phyloP scores from a whole-genome alignment of 768 basidiomycete genomes.

The Podaxis pistillaris region DNA sequence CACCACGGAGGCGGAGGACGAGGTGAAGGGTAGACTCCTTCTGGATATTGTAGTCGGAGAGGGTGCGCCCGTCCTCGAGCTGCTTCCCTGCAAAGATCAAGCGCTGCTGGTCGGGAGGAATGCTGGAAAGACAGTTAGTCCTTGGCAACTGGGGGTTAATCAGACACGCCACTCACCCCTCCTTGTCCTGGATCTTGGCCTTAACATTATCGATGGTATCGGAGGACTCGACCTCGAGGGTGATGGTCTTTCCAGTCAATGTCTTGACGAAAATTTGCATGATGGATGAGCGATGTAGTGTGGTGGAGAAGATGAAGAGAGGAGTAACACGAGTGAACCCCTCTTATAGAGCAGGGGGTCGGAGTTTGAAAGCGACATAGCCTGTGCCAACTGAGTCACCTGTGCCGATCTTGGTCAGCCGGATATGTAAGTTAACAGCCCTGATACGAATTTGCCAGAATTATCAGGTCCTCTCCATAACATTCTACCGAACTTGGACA shows the following conservation, averaged over 20 bases:
- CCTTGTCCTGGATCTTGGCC: conserved; percentile 85
- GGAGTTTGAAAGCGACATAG: conserved; percentile 36
- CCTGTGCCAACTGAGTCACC: conserved; percentile 11
- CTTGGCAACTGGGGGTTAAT: not conserved
- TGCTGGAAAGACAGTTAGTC: conserved; percentile 31
- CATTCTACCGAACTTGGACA: not conserved
- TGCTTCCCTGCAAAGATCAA: conserved; percentile 97
- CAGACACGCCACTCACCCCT: conserved; percentile 40
- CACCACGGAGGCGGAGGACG: conserved; percentile 89
- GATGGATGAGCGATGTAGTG: conserved; percentile 19
- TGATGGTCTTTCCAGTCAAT: conserved; percentile 87
- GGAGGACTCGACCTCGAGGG: conserved; percentile 80
- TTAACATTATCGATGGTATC: conserved; percentile 79
- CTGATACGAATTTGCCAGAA: conserved; percentile 10
- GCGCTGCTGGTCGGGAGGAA: conserved; percentile 89
- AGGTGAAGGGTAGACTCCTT: conserved; percentile 92
- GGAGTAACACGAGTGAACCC: conserved; percentile 12
- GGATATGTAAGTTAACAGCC: not conserved
- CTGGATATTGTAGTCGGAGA: conserved; percentile 92
- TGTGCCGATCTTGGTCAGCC: conserved; percentile 5
- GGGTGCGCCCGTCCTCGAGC: conserved; percentile 89
- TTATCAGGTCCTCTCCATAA: conserved; percentile 3
- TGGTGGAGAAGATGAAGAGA: conserved; percentile 16
- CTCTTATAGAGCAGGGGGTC: conserved; percentile 28
- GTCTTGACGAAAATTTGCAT: conserved; percentile 65